Evolutionary conservation across 805 yeast genomes (phyloP), one percentile per base, ranked within the genome.

Genomic region (Nakazawaea populi): DNA sequence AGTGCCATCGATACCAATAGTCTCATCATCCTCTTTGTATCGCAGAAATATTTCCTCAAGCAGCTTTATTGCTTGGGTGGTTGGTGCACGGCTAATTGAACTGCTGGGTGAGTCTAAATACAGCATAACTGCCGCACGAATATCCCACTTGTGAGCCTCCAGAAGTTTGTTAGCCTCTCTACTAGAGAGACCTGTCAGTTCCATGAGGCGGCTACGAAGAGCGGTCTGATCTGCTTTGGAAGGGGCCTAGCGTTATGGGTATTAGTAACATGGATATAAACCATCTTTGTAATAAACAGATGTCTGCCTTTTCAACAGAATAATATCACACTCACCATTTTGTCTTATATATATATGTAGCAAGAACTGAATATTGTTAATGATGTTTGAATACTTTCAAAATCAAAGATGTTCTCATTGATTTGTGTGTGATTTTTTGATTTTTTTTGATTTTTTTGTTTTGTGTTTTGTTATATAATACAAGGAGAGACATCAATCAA

Each of bases 1-100:
- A 0, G 97, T 85, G 0, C 96, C 97, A 52, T 89, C 94, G 8
- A 87, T 73, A 29, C 83, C 92, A 38, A 90, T 87, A 41, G 53
- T 59, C 10, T 69, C 64, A 1, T 62, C 66, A 27, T 51, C 45
- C 30, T 51, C 53, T 24, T 59, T 61, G 49, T 66, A 67, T n/a
- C 46, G 52, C 28, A 71, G 62, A 55, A 67, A 77, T 1, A 77
- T 24, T 0, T 56, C 57, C 14, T 57, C 57, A 38, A 76, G 54
- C 34, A 56, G 51, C 5, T 2, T 42, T 11, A 45, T 34, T 7
- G 38, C 12, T 10, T 18, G 10, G 27, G 24, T 10, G 18, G 40
- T 38, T 42, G 44, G 34, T 36, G 24, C 24, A 45, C 45, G 7
- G 42, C 34, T 47, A 37, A 42, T 32, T 44, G 52, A 38, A 32